A percentile compares a stretch with the other conserved stretches of the same genome.
Evolutionary conservation across 2,329 filamentous ascomycete genomes (phyloP).

Genomic region (Calycina marina): DNA sequence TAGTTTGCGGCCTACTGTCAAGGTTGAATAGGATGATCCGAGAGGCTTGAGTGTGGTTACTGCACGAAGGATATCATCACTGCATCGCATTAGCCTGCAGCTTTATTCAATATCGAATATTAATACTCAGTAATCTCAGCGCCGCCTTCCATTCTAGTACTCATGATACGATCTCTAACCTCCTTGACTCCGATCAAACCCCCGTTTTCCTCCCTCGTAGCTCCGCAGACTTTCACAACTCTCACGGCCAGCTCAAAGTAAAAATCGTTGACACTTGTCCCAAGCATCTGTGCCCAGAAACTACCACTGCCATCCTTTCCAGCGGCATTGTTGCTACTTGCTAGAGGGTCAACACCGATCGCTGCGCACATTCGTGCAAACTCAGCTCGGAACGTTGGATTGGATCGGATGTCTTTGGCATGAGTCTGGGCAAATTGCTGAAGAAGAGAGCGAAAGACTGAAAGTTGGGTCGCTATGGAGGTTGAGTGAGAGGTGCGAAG

Average conservation of each 20-base stretch:
- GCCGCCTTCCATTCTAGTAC: slow-evolving; percentile 57
- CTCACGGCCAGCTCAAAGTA: slow-evolving; percentile 96
- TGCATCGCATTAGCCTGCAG: too few relatives aligned
- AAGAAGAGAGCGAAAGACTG: slow-evolving; percentile 87
- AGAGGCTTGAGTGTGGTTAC: slow-evolving; percentile 78
- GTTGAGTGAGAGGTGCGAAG: slow-evolving; percentile 75
- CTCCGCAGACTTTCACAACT: slow-evolving; percentile 82
- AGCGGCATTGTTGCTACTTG: slow-evolving; percentile 42
- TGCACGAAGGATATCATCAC: slow-evolving; percentile 80
- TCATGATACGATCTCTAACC: slow-evolving; percentile 60
- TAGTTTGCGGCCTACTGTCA: slow-evolving; percentile 68
- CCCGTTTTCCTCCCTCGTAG: slow-evolving; percentile 79
- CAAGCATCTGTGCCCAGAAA: slow-evolving; percentile 86
- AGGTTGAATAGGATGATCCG: slow-evolving; percentile 73
- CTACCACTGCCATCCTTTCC: slow-evolving; percentile 40
- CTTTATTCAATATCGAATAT: background rate
- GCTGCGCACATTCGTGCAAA: slow-evolving; percentile 97
- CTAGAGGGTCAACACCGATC: slow-evolving; percentile 89
- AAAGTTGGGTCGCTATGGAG: slow-evolving; percentile 82
- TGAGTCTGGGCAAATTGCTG: slow-evolving; percentile 94
- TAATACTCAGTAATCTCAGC: slow-evolving; percentile 63
- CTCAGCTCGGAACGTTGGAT: slow-evolving; percentile 87
- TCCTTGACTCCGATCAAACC: slow-evolving; percentile 78
- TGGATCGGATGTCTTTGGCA: slow-evolving; percentile 87
- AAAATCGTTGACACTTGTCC: slow-evolving; percentile 88